Conservation (phyloP, 257 asterid genomes). For the Thymus quinquecostatus region DNA sequence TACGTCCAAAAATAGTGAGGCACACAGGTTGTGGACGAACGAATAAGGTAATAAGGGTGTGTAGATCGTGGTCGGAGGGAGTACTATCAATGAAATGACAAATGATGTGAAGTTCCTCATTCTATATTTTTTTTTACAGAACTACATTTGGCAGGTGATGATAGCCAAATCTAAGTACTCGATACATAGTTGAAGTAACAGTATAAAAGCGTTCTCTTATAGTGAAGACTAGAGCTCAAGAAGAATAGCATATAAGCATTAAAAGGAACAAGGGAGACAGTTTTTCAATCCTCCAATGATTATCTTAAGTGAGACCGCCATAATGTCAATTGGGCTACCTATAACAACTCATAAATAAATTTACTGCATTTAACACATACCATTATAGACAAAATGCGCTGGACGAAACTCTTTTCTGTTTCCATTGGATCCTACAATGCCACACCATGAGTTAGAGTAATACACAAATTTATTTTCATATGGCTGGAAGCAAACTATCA, state of each 20-base stretch:
- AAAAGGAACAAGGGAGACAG: constrained; percentile 21
- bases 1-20: no score
- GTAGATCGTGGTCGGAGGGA: no score
- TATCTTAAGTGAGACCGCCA: constrained; percentile 18
- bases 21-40: no score
- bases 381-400: constrained; percentile 89
- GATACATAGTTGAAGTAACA: constrained; percentile 4
- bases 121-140: not conserved
- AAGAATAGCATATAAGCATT: constrained; percentile 1
- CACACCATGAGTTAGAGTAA: constrained; percentile 35
- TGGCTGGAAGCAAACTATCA: constrained; percentile 22
- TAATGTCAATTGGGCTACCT: constrained; percentile 22
- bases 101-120: constrained; percentile 14
- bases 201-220: not conserved
- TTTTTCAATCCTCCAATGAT: constrained; percentile 11
- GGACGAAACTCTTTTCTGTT: constrained; percentile 78
- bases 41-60: no score
- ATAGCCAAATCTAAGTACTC: constrained; percentile 3
- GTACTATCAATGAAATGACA: not conserved
- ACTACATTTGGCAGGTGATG: constrained; percentile 23
- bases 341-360: not conserved
- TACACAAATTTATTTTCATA: constrained; percentile 23
- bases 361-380: constrained; percentile 52
- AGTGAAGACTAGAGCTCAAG: not conserved
- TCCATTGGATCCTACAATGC: constrained; percentile 89